Base-by-base conservation (phyloP, 441 rosid species). In the Adansonia madagascariensis region DNA sequence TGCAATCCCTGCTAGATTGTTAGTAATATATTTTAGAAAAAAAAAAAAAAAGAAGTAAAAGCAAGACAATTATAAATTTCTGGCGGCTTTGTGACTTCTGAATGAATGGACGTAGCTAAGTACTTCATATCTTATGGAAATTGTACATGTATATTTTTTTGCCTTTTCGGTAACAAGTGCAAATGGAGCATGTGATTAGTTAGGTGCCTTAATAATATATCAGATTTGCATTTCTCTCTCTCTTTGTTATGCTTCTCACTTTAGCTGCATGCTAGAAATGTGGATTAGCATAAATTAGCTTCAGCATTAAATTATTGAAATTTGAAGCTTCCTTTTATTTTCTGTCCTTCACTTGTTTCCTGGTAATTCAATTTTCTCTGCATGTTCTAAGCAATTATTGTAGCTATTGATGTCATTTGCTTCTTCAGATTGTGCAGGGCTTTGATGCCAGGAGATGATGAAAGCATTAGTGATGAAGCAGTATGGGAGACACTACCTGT, bases 401-500 rank as follows among this genome's bases (percentile, higher is more conserved):
- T 65, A 72, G 35, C 69, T 17, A 76, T 65, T 66, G 71, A 71
- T 59, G 49, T 60, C 10, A 15, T 35, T 81, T 75, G 78, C 70
- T 65, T 77, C 39, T 77, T 76, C 88, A 96, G 99, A 82, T 92
- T 96, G 98, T 96, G 99, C 66, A 92, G 90, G 85, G 97, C 97
- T 80, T 83, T 96, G 78, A 92, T 94, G 97, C 98, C 98, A 1
- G 98, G 95, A 61, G 99, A 96, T 79, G 99, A 92, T 80, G 98
- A 91, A 81, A 87, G 87, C 87, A 86, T 89, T 84, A 91, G 83
- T 65, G 98, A 94, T 80, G 99, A 94, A 88, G 92, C 98, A 77
- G 88, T 94, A 86, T 96, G 98, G 99, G 98, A 94, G 85, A 92
- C 99, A 20, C 89, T 96, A 72, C 98, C 99, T 77, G 99, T 94